Evolutionary conservation across 495 filamentous ascomycete genomes (phyloP).

Genomic region (Cladorrhinum samala): DNA sequence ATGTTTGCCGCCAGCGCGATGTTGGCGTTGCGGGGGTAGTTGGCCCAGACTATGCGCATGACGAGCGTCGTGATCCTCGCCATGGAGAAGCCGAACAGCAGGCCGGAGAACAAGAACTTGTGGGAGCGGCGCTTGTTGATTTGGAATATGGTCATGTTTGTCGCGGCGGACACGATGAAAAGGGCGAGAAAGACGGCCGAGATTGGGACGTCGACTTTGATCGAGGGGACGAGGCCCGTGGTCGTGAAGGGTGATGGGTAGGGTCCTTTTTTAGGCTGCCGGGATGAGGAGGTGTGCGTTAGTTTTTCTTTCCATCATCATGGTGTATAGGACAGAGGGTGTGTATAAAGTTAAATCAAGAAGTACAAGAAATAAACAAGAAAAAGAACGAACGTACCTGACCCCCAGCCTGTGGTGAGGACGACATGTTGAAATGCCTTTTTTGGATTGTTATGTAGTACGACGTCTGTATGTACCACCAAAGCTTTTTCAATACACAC

Average conservation of each 20-base stretch:
- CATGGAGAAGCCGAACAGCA: constrained; percentile 76
- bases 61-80: constrained; percentile 58
- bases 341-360: background rate
- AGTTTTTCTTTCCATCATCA: no score
- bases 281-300: background rate
- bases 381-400: background rate
- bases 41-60: constrained; percentile 58
- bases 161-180: constrained; percentile 52
- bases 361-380: background rate
- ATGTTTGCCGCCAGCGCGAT: constrained; percentile 67
- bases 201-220: constrained; percentile 56
- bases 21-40: constrained; percentile 35
- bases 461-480: no score
- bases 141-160: constrained; percentile 62
- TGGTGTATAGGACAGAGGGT: background rate
- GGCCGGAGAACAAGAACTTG: constrained; percentile 64
- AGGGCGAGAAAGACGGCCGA: constrained; percentile 57
- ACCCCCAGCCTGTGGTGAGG: background rate
- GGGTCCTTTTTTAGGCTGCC: constrained; percentile 17
- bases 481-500: no score
- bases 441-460: no score
- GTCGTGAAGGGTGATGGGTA: constrained; percentile 39
- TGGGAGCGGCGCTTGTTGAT: constrained; percentile 51
- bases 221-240: constrained; percentile 54
- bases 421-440: background rate